Percentiles rank a stretch among this genome's conserved stretches.
These are phyloP conservation scores for Aspergillus hancockii DNA, from an alignment of 495 filamentous ascomycete genomes.

Conservation along the genomic window DNA sequence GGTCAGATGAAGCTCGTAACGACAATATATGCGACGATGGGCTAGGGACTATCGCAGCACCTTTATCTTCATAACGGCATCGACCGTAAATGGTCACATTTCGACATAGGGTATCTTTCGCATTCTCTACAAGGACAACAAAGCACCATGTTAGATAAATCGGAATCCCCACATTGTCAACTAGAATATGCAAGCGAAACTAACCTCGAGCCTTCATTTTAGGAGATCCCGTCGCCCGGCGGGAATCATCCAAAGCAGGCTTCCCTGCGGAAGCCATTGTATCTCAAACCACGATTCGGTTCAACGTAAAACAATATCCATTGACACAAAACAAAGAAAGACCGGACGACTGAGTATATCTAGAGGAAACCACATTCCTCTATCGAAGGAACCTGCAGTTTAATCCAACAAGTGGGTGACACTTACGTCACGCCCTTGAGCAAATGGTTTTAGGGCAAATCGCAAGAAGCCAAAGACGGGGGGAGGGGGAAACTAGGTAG, in stretches of 20 bases:
- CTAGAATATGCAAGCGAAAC: slow-evolving; percentile 20
- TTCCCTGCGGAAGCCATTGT: slow-evolving; percentile 47
- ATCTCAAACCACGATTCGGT: slow-evolving; percentile 34
- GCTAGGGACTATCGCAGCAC: slow-evolving; percentile 28
- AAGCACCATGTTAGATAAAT: slow-evolving; percentile 14
- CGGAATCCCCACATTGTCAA: not conserved
- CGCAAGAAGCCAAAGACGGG: slow-evolving; percentile 13
- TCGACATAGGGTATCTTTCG: slow-evolving; percentile 87
- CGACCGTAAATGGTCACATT: slow-evolving; percentile 94
- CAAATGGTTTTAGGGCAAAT: slow-evolving; percentile 26
- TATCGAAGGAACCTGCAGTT: slow-evolving; percentile 18
- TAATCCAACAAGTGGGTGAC: slow-evolving; percentile 18
- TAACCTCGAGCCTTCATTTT: slow-evolving; percentile 65
- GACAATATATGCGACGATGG: slow-evolving; percentile 5
- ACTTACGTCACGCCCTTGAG: slow-evolving; percentile 12
- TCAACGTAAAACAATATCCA: slow-evolving; percentile 45
- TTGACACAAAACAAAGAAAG: slow-evolving; percentile 38
- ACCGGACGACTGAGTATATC: slow-evolving; percentile 32
- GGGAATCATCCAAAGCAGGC: slow-evolving; percentile 45
- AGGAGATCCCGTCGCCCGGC: slow-evolving; percentile 55
- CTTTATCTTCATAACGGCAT: slow-evolving; percentile 88
- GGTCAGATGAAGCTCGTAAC: slow-evolving; percentile 26
- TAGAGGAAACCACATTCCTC: slow-evolving; percentile 49
- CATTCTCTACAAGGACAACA: slow-evolving; percentile 49
- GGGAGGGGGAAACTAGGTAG: not conserved